Evolutionary conservation across 2,329 filamentous ascomycete genomes (phyloP).

Genomic region (Aspergillus ruber): DNA sequence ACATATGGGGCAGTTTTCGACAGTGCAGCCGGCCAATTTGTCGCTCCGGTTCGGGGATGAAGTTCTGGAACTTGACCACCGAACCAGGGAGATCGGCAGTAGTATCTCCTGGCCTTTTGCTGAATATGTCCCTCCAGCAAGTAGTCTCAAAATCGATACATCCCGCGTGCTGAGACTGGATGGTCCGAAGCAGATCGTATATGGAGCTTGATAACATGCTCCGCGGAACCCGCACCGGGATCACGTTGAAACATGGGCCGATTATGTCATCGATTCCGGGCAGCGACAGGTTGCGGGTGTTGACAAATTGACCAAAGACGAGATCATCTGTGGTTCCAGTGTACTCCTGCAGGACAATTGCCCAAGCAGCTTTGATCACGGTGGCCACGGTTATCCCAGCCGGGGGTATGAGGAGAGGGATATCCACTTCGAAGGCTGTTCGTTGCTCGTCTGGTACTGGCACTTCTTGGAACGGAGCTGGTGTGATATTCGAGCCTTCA

Average conservation of each 20-base stretch:
- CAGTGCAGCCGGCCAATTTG: too few species aligned
- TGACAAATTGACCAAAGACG: neutral
- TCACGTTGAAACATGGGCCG: neutral
- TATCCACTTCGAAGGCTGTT: neutral
- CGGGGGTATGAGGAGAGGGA: neutral
- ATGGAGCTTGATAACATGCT: too few species aligned
- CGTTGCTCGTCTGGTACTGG: neutral
- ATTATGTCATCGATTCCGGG: neutral
- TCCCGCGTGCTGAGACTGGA: too few species aligned
- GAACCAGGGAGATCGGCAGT: too few species aligned
- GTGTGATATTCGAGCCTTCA: neutral
- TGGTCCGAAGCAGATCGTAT: too few species aligned
- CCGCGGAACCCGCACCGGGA: neutral
- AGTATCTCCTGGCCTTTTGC: too few species aligned
- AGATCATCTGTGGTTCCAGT: neutral
- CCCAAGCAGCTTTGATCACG: neutral
- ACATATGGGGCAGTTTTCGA: too few species aligned
- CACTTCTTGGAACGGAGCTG: neutral
- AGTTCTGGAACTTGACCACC: too few species aligned
- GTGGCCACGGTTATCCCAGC: neutral
- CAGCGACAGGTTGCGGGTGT: neutral
- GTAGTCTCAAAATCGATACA: too few species aligned
- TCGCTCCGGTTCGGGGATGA: too few species aligned
- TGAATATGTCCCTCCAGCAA: too few species aligned
- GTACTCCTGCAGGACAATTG: neutral